Evolutionary conservation across 2,329 filamentous ascomycete species (phyloP), one percentile per base, ranked within the genome.

Genomic region (Penicillium frequentans): DNA sequence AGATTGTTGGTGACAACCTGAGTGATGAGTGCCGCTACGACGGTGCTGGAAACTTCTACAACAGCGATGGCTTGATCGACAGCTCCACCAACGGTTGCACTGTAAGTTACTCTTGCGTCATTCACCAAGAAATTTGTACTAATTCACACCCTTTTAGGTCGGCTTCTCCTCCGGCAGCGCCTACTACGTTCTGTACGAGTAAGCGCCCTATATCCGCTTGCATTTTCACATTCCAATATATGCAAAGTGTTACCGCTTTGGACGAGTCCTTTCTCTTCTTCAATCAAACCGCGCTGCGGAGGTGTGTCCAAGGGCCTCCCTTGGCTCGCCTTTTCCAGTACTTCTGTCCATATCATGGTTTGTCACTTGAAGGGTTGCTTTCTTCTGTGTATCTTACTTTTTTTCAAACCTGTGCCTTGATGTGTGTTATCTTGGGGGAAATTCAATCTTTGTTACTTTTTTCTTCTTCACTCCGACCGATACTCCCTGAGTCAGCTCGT

Each of bases 61-160:
- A 77, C 57, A 79, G 74, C 24, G 72, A 71, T 29, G 76, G 78
- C 35, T 31, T 45, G 55, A 57, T 57, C 57, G 23, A 19, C 43
- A 70, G 69, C 62, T 83, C 83, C 63, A 71, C 75, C 58, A 81
- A 77, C 60, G 91, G 91, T 58, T 96, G 91, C 85, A 96, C 91
- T 50, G 91, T 95, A 86, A 83, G 90, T 84, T 58, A 45, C 51
- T 24, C 44, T 1, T 31, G 9, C 6, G 3, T 11, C 33, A 14
- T 24, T 46, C 24, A 27, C 48, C 23, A 16, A 42, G 42, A 11
- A 50, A 31, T 47, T 16, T 16, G 59, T 57, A 57, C 55, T 56
- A 58, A 55, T 54, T 55, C 43, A 9, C 33, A 46, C 44, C 37
- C 29, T 50, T 42, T 35, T 51, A 84, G 81, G 79, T 82, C 55